Base-by-base conservation (phyloP, 495 filamentous ascomycete species). In the Aspergillus carlsbadensis region DNA sequence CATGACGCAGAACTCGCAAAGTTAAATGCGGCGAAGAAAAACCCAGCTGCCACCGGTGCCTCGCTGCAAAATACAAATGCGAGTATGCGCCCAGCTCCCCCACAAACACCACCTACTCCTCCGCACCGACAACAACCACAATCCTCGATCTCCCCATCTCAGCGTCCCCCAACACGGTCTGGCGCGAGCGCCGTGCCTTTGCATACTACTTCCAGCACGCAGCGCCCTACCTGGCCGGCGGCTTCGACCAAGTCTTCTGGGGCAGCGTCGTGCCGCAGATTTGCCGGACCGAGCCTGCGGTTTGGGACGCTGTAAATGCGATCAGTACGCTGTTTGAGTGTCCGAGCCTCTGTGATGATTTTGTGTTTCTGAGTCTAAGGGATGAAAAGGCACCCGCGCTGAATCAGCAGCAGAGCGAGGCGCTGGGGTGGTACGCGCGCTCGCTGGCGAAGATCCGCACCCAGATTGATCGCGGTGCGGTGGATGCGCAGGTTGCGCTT, bases 241-340 rank as follows among this genome's bases (percentile, higher is more conserved):
- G 70, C 15, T 63, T 78, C 50, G 69, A 77, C 43, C 58, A 72
- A 15, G 68, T 71, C 51, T 84, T 85, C 52, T 84, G 81, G 81
- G 71, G 78, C 4, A 65, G 71, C 22, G 63, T 83, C 21, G 75
- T 82, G 10, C 74, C 81, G 4, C 81, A 82, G 52, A 74, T 81
- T 18, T 78, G 78, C 60, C 78, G 78, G 53, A 69, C 69, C 35
- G 80, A 83, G 59, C 81, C 81, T 0, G 76, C 80, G 0, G 72
- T 84, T 15, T 79, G 79, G 61, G 81, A 84, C 58, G 81, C 80
- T 22, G 72, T 85, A 8, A 69, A 68, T n/a, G 53, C 70, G 5
- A 75, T 85, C 46, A 80, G 79, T 65, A 71, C 74, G 7, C 64
- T 84, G 24, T 82, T 79, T 60, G 79, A 71, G 45, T 40, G 54